These are phyloP conservation scores for Taphrina deformans DNA, from an alignment of 1,139 yeast species.

Conservation along the genomic window DNA sequence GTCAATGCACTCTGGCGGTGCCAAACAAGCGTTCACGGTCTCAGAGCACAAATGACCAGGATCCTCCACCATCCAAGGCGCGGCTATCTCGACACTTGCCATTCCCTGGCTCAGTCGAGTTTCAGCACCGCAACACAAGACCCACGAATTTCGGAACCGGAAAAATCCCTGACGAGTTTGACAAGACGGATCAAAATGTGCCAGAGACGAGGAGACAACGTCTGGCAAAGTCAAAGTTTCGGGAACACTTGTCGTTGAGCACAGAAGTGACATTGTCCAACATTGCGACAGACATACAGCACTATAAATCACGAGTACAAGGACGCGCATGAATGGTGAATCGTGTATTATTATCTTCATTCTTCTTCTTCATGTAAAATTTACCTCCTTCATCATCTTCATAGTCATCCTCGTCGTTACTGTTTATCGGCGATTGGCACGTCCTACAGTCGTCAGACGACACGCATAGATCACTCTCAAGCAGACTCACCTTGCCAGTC, in stretches of 20 bases:
- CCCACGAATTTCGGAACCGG: neutral
- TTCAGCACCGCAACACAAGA: neutral
- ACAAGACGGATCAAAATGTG: neutral
- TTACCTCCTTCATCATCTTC: neutral
- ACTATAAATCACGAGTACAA: neutral
- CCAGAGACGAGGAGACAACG: neutral
- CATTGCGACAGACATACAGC: neutral
- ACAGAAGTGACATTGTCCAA: neutral
- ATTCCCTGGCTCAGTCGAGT: neutral
- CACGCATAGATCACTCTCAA: neutral
- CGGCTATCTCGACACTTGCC: neutral
- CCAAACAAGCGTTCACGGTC: neutral
- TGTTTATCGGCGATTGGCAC: conserved; percentile 32
- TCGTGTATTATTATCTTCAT: neutral
- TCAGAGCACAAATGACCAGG: neutral
- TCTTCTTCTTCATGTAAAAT: neutral
- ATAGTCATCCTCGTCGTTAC: neutral
- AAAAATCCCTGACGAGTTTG: too few relatives aligned
- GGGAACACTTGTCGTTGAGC: neutral
- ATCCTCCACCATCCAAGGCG: neutral
- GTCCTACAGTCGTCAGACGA: neutral
- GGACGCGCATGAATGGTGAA: neutral
- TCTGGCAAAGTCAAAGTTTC: conserved; percentile 1
- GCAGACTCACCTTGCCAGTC: conserved; percentile 30
- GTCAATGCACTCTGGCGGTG: neutral